Evolutionary conservation across 345 rosid genomes (phyloP), one percentile per base, ranked within the genome.

Genomic region (Citrus sp.): DNA sequence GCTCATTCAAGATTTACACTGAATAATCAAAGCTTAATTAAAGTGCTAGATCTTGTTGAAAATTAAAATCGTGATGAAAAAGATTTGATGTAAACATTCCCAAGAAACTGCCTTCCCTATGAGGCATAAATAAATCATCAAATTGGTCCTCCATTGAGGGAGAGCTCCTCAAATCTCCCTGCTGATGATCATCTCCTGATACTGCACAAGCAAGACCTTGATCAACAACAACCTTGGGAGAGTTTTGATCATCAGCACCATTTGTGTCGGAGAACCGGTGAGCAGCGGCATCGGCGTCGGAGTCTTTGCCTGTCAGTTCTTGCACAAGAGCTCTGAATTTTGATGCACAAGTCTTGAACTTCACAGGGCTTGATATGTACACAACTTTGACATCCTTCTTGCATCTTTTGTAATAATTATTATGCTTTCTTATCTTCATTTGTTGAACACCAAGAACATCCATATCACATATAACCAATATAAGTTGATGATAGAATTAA

Each of bases 271-370:
- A 78, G 46, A 81, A 54, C 13, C 83, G 54, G 2, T 6, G 18
- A 14, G 87, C 86, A 9, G 87, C 77, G 49, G 93, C 93, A 21
- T 95, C 84, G 30, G 87, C 79, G 46, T 94, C 94, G 22, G 97
- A 93, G 80, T 94, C 90, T 76, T 91, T 90, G 0, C 98, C 97
- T 16, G 98, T 94, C 73, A 94, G 98, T 67, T 92, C 91, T 80
- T 94, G 97, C 7, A 94, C 98, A 30, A 90, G 82, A 76, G 91
- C 95, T 80, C 98, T 87, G 25, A 94, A 94, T 68, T 90, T 79
- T 0, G 98, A 86, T 4, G 97, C 95, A 66, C 90, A 87, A 13
- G 92, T 90, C 64, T 84, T 42, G n/a, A 94, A 88, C 85, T 83
- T 94, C 94, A 92, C 86, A 34, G 98, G 97, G 79, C 84, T 92